These are phyloP conservation scores for Lophiostoma macrostomum DNA, from an alignment of 495 filamentous ascomycete species.

Conservation along the genomic window DNA sequence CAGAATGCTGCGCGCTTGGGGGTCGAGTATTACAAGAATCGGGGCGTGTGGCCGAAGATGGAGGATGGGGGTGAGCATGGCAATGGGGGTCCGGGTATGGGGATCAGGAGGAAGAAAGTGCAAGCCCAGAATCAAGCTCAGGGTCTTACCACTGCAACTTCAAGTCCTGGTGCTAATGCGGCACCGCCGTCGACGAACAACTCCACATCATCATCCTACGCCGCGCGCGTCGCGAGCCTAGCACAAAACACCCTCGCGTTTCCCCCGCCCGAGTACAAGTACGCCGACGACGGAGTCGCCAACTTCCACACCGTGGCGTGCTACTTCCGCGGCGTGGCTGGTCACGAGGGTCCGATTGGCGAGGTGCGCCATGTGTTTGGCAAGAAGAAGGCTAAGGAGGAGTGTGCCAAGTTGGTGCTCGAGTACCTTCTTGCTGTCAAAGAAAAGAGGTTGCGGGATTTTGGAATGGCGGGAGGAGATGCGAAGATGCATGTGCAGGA, in stretches of 20 bases:
- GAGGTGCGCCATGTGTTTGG: constrained; percentile 45
- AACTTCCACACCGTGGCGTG: constrained; percentile 35
- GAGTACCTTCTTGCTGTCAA: constrained; percentile 38
- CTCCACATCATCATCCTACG: neutral
- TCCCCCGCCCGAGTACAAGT: neutral
- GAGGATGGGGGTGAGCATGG: neutral
- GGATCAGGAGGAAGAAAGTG: constrained; percentile 29
- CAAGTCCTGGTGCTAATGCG: no score
- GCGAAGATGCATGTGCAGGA: neutral
- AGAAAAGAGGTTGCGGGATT: constrained; percentile 20
- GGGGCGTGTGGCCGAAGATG: constrained; percentile 17
- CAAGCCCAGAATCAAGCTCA: neutral
- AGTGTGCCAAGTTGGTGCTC: constrained; percentile 41
- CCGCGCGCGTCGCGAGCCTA: neutral
- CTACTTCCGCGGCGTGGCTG: constrained; percentile 12
- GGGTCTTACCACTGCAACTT: neutral
- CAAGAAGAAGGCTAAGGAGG: constrained; percentile 49
- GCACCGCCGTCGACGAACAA: no score
- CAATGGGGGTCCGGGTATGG: no score
- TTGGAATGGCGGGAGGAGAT: neutral
- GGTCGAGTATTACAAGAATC: constrained; percentile 32
- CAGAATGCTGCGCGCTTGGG: constrained; percentile 33
- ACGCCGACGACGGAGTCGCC: neutral
- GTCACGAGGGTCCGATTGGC: constrained; percentile 36
- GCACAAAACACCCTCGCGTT: neutral